Conservation (phyloP, 2,329 filamentous ascomycete genomes). For the Zymoseptoria tritici region DNA sequence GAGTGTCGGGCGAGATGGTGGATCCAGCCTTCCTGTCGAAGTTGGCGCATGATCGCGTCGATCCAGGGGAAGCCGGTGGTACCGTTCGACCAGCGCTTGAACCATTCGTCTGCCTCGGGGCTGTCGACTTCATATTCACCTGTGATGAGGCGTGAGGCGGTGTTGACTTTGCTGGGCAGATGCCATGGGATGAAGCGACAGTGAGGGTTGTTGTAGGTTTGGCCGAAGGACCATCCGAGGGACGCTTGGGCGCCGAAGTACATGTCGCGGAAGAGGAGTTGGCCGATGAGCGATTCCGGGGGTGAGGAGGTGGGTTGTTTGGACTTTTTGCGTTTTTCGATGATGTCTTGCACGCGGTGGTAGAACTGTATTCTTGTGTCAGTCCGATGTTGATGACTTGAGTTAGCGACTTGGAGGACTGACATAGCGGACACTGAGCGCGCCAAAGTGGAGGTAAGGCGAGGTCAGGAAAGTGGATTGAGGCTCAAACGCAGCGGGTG, state of each 20-base stretch:
- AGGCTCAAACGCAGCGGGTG: conserved; percentile 64
- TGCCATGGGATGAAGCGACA: conserved; percentile 76
- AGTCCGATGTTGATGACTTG: background rate
- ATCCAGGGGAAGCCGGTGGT: conserved; percentile 73
- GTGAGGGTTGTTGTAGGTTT: conserved; percentile 57
- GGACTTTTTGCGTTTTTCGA: conserved; percentile 50
- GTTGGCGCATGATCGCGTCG: conserved; percentile 70
- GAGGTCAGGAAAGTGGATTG: conserved; percentile 67
- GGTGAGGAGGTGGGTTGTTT: conserved; percentile 46
- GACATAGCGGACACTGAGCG: conserved; percentile 55
- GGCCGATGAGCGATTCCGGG: conserved; percentile 63
- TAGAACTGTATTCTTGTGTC: conserved; percentile 45
- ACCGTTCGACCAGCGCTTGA: conserved; percentile 61
- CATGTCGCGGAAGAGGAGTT: conserved; percentile 74
- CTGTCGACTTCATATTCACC: conserved; percentile 59
- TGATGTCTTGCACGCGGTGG: conserved; percentile 59
- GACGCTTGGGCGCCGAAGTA: conserved; percentile 71
- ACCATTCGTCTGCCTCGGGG: conserved; percentile 55
- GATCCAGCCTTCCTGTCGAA: conserved; percentile 67
- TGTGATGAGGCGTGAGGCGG: conserved; percentile 43
- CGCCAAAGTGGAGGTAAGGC: conserved; percentile 67
- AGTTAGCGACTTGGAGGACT: background rate
- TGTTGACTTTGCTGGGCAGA: conserved; percentile 54
- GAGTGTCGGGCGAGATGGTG: conserved; percentile 70
- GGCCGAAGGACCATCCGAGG: conserved; percentile 56